Conservation (phyloP, 228 moss, liverwort and hornwort species). For the Sphagnum fallax region DNA sequence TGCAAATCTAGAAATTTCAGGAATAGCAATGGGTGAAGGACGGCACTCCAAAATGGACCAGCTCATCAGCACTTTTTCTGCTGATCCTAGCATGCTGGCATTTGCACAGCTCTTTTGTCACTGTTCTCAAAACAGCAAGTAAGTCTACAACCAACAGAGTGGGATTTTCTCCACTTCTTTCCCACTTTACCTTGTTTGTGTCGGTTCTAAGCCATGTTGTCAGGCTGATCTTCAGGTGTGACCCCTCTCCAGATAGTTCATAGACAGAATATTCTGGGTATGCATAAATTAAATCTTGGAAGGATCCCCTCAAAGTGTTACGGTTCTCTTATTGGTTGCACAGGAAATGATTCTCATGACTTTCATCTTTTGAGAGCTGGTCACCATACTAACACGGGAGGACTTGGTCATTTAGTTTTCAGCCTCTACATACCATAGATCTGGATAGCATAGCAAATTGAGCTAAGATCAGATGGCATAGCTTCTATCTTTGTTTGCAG, state of each 20-base stretch:
- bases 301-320: not conserved
- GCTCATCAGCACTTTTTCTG: slow-evolving; percentile 95
- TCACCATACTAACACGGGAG: too few species aligned
- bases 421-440: too few species aligned
- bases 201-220: not conserved
- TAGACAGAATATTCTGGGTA: not conserved
- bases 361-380: too few species aligned
- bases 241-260: not conserved
- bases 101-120: slow-evolving; percentile 90
- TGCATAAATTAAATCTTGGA: not conserved
- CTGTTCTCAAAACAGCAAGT: slow-evolving; percentile 56
- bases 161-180: not conserved
- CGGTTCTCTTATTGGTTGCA: too few species aligned
- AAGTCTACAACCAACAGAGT: not conserved
- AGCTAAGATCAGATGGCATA: too few species aligned
- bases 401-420: too few species aligned
- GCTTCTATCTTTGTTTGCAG: not conserved
- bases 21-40: slow-evolving; percentile 27
- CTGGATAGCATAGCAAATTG: too few species aligned
- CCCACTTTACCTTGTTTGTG: not conserved
- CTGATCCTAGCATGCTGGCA: slow-evolving; percentile 95
- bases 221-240: not conserved
- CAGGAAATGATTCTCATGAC: too few species aligned
- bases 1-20: slow-evolving; percentile 36
- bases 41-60: slow-evolving; percentile 66